Evolutionary conservation across 2,329 filamentous ascomycete genomes (phyloP).

Genomic region (Fusarium vanettenii): DNA sequence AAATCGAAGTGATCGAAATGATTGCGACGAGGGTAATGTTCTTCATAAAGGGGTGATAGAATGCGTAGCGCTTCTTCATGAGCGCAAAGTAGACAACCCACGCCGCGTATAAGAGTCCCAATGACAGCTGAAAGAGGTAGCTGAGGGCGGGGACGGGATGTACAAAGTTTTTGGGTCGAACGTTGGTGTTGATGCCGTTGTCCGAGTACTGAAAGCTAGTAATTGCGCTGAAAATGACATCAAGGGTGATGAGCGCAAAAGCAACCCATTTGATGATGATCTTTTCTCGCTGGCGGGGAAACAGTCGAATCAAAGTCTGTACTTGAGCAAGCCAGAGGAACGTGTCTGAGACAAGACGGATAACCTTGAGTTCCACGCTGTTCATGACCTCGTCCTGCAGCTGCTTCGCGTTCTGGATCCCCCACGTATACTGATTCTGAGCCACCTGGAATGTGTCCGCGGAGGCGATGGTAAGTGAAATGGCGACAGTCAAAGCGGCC

Average conservation of each 20-base stretch:
- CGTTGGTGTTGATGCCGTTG: slow-evolving; percentile 63
- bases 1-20: slow-evolving; percentile 82
- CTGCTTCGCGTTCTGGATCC: slow-evolving; percentile 81
- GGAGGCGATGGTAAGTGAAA: slow-evolving; percentile 93
- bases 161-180: slow-evolving; percentile 79
- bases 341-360: slow-evolving; percentile 92
- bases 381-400: slow-evolving; percentile 85
- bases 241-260: slow-evolving; percentile 90
- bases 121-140: slow-evolving; percentile 88
- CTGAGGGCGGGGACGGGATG: slow-evolving; percentile 92
- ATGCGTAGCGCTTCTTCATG: slow-evolving; percentile 92
- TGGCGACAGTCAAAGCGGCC: slow-evolving; percentile 76
- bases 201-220: slow-evolving; percentile 80
- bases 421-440: slow-evolving; percentile 80
- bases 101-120: slow-evolving; percentile 88
- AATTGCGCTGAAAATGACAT: slow-evolving; percentile 89
- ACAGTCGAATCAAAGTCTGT: slow-evolving; percentile 94
- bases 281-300: slow-evolving; percentile 96
- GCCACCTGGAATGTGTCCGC: slow-evolving; percentile 91
- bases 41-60: slow-evolving; percentile 90
- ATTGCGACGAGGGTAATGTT: slow-evolving; percentile 86
- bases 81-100: slow-evolving; percentile 95
- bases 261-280: slow-evolving; percentile 99
- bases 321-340: slow-evolving; percentile 98
- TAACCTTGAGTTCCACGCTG: slow-evolving; percentile 87